Percentiles rank a stretch among this genome's conserved stretches.
Evolutionary conservation across 345 rosid genomes (phyloP).

Genomic region (Excoecaria agallocha): DNA sequence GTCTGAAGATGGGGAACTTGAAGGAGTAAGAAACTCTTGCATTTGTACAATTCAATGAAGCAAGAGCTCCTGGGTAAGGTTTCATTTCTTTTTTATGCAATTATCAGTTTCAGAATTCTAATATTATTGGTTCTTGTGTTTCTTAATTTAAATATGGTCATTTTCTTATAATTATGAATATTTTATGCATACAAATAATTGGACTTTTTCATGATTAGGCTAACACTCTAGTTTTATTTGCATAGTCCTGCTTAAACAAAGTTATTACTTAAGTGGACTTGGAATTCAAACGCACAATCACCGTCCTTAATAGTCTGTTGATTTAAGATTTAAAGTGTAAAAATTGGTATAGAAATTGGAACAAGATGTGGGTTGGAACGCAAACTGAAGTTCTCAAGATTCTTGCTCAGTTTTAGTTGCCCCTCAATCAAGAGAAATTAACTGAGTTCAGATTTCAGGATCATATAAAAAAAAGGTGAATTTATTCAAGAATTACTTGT

Average conservation of each 20-base stretch:
- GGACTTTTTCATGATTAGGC: not conserved
- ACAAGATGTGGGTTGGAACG: not conserved
- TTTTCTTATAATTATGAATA: not conserved
- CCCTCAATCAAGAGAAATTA: not conserved
- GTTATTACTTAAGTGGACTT: no score
- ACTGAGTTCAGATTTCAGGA: not conserved
- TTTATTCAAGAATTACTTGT: not conserved
- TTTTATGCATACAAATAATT: no score
- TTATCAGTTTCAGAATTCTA: not conserved
- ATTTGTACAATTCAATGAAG: constrained; percentile 62
- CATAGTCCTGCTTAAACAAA: not conserved
- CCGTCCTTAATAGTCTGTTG: not conserved
- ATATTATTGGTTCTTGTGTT: not conserved
- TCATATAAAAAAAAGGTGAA: not conserved
- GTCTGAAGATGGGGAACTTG: constrained; percentile 63
- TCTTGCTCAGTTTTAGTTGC: not conserved
- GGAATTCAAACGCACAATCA: no score
- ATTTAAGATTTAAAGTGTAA: not conserved
- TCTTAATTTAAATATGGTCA: not conserved
- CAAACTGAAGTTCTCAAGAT: not conserved
- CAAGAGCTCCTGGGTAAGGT: constrained; percentile 15
- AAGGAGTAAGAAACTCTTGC: constrained; percentile 52
- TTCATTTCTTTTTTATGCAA: not conserved
- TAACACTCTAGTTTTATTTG: not conserved
- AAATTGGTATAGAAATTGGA: not conserved